A percentile compares a stretch with the other conserved stretches of the same genome.
Conservation (phyloP, 192 early-diverging fungal genomes). For the Pilaira anomala region DNA sequence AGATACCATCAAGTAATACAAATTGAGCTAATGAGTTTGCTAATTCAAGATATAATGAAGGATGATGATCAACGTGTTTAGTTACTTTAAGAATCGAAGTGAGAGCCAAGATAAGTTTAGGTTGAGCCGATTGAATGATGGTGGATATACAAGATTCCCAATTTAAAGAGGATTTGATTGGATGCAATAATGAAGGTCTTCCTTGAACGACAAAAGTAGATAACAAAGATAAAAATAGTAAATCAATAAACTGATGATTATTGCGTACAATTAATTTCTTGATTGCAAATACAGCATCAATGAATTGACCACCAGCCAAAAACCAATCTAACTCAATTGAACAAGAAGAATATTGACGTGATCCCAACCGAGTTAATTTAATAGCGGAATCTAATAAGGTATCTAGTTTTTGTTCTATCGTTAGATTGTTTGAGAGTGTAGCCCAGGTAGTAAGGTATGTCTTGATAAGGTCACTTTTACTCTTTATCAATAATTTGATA, state of each 20-base stretch:
- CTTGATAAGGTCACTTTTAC: constrained; percentile 17
- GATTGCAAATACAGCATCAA: constrained; percentile 20
- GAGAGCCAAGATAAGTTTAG: constrained; percentile 16
- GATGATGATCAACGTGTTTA: constrained; percentile 4
- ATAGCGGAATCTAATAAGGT: neutral
- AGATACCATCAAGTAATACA: constrained; percentile 9
- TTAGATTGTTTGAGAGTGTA: neutral
- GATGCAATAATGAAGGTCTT: neutral
- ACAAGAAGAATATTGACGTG: neutral
- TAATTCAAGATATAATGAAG: constrained; percentile 8
- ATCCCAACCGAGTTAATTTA: neutral
- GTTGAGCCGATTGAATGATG: constrained; percentile 11
- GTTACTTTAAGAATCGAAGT: constrained; percentile 2
- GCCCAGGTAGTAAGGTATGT: constrained; percentile 18
- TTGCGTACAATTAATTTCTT: neutral
- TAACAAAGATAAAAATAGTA: constrained; percentile 14
- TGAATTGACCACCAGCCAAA: constrained; percentile 18
- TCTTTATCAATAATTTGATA: constrained; percentile 18
- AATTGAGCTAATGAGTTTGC: constrained; percentile 13
- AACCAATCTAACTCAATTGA: constrained; percentile 19
- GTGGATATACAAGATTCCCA: constrained; percentile 12
- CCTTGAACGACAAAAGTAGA: constrained; percentile 24
- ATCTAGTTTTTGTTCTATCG: neutral
- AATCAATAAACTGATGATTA: neutral
- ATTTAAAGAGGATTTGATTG: neutral